phyloP scores from a whole-genome alignment of 371 early-diverging fungal species.

The Mortierella sp. region DNA sequence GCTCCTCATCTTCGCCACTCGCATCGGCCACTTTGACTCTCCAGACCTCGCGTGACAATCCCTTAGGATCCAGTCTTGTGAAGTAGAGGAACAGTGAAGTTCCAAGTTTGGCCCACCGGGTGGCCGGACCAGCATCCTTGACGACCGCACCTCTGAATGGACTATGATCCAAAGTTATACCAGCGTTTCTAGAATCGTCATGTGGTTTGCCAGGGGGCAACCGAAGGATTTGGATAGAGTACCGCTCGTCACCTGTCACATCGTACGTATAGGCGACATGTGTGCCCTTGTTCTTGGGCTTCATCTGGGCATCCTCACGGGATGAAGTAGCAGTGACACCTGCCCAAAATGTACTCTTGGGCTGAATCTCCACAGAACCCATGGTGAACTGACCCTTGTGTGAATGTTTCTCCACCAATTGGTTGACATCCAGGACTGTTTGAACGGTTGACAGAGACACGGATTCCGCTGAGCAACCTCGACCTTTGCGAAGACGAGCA shows the following conservation, averaged over 20 bases:
- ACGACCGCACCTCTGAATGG: conserved; percentile 28
- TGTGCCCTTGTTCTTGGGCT: neutral
- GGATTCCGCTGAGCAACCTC: conserved; percentile 5
- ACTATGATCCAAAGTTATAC: neutral
- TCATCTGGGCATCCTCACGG: too few relatives aligned
- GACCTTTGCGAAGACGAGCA: neutral
- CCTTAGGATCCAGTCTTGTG: conserved; percentile 57
- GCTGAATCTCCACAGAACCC: conserved; percentile 39
- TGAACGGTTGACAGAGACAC: conserved; percentile 4
- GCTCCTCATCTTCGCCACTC: neutral
- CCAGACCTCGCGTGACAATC: conserved; percentile 54
- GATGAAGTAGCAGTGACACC: too few relatives aligned
- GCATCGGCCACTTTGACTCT: conserved; percentile 30
- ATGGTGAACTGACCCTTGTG: conserved; percentile 21
- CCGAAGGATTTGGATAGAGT: conserved; percentile 36
- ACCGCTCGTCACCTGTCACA: conserved; percentile 56
- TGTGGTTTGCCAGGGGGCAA: neutral
- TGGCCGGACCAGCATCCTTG: conserved; percentile 47
- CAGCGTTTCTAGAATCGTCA: neutral
- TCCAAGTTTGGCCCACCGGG: conserved; percentile 54
- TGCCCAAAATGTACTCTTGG: conserved; percentile 13
- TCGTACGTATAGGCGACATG: conserved; percentile 58
- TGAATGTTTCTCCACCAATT: conserved; percentile 10
- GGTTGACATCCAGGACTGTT: conserved; percentile 29
- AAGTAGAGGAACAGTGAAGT: conserved; percentile 53